Evolutionary conservation across 2,329 filamentous ascomycete genomes (phyloP).

Genomic region (Emergomyces orientalis): DNA sequence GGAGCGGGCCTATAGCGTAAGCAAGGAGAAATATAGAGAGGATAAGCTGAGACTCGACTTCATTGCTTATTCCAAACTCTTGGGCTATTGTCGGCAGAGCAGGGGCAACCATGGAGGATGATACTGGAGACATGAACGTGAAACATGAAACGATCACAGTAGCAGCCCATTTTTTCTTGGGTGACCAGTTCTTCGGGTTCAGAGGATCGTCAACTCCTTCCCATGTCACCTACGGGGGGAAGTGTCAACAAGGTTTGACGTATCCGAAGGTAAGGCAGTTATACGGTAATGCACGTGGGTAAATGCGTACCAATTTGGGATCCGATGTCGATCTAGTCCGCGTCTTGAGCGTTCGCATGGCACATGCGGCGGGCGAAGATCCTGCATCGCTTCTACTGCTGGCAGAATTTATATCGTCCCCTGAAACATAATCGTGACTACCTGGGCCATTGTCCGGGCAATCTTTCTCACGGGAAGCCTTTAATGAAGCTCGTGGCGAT

Average conservation of each 20-base stretch:
- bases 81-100: slow-evolving; percentile 42
- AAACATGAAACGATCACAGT: slow-evolving; percentile 48
- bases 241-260: neutral
- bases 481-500: neutral
- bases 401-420: neutral
- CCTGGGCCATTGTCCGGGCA: neutral
- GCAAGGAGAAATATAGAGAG: slow-evolving; percentile 48
- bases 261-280: neutral
- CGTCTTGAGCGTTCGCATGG: neutral
- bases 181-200: slow-evolving; percentile 46
- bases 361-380: neutral
- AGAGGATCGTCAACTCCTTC: slow-evolving; percentile 42
- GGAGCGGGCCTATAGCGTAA: slow-evolving; percentile 44
- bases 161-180: slow-evolving; percentile 47
- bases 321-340: neutral
- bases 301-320: neutral
- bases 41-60: slow-evolving; percentile 20
- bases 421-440: neutral
- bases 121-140: slow-evolving; percentile 54
- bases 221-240: slow-evolving; percentile 29
- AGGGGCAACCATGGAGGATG: slow-evolving; percentile 50
- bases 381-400: neutral
- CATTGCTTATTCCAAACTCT: slow-evolving; percentile 44
- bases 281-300: neutral
- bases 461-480: neutral